Base-by-base conservation (phyloP, 2,329 filamentous ascomycete species). In the Cyphellophora europaea region DNA sequence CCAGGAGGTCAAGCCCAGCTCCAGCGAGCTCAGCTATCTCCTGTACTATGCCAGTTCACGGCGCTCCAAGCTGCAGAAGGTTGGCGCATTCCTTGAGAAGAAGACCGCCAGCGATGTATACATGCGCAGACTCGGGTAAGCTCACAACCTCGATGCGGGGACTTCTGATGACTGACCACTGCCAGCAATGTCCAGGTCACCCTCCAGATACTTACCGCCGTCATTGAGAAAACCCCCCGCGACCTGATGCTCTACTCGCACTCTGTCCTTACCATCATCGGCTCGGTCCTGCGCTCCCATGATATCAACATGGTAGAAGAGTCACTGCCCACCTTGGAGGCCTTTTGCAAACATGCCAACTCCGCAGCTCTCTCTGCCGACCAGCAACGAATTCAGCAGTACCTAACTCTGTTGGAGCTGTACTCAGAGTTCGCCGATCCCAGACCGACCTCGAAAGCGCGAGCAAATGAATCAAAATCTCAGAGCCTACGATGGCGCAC, bases 41-140 rank as follows among this genome's bases (percentile, higher is more conserved):
- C 77, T 96, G 36, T 96, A 93, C 71, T 96, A 98, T 67, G 87
- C 85, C 42, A 93, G 84, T 55, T 94, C 88, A 50, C 84, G 89
- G 41, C 79, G 86, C 47, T 89, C 84, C 62, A 98, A 96, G 71
- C 78, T 96, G 50, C 85, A 91, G 54, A 98, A 98, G 64, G 88
- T 98, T 48, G 87, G 86, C 58, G 79, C 78, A 50, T 98, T 95
- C 56, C 71, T 98, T 46, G 88, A 96, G 66, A 93, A 89, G 69
- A 86, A 89, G 66, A 91, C 86, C 14, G 83, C 83, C 42, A 81
- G 78, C 53, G 91, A 98, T 66, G 86, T 95, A 47, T 93, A 82
- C 77, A 82, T 84, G 54, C 74, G 77, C 58, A 79, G 86, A 53
- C 84, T 91, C 54, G 88, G 88, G 82, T 93, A 67, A 53, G 72